These are phyloP conservation scores for Plasmodium coatneyi DNA, from an alignment of 169 alveolate genomes.

Conservation along the genomic window DNA sequence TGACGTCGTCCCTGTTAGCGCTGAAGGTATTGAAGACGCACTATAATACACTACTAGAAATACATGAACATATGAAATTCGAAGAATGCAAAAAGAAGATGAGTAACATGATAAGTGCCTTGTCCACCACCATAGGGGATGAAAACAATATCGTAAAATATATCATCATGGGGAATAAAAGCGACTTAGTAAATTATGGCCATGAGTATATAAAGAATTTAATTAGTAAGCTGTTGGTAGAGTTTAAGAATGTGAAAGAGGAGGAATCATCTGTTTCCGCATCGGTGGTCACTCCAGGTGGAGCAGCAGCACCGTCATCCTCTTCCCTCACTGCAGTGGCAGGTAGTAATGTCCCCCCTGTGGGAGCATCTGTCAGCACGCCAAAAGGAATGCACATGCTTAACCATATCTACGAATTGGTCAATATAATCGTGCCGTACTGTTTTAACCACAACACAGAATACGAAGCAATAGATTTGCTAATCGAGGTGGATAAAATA, in stretches of 20 bases:
- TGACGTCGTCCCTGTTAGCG: conserved; percentile 58
- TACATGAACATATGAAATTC: conserved; percentile 44
- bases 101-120: conserved; percentile 75
- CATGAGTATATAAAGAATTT: conserved; percentile 71
- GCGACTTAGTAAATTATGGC: conserved; percentile 51
- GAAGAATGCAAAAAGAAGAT: conserved; percentile 62
- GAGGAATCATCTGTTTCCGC: conserved; percentile 8
- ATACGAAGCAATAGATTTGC: conserved; percentile 88
- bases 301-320: conserved; percentile 3
- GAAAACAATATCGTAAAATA: conserved; percentile 65
- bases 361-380: background rate
- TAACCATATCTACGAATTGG: conserved; percentile 77
- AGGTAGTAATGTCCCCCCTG: background rate
- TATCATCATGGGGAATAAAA: conserved; percentile 52
- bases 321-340: background rate
- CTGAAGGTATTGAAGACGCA: conserved; percentile 49
- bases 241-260: conserved; percentile 48
- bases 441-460: conserved; percentile 89
- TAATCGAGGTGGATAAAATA: conserved; percentile 87
- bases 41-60: conserved; percentile 40
- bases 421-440: conserved; percentile 86
- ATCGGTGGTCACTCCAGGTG: background rate
- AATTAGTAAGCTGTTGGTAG: conserved; percentile 34
- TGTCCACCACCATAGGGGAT: conserved; percentile 72
- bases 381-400: background rate